Conservation (phyloP, 1,139 yeast species). For the Pichia inconspicua region DNA sequence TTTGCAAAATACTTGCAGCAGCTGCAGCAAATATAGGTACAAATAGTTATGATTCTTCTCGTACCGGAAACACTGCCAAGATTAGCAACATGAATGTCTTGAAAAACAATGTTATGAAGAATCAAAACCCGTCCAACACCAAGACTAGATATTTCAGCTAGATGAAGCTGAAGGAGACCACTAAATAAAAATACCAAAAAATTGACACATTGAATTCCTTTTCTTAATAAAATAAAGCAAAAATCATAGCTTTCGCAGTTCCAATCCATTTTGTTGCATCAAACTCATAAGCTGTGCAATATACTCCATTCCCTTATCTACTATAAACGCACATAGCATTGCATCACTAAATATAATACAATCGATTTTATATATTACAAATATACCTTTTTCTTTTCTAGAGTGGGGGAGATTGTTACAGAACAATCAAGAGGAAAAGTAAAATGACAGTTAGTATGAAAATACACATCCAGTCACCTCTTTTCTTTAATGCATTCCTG, state of each 20-base stretch:
- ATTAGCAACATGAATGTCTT: not conserved
- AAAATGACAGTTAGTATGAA: conserved; percentile 44
- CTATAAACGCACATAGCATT: not conserved
- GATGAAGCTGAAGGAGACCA: not conserved
- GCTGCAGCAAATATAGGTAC: conserved; percentile 13
- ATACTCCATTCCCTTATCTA: not conserved
- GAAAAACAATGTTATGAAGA: not conserved
- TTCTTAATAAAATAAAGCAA: not conserved
- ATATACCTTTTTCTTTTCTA: not conserved
- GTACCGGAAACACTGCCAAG: not conserved
- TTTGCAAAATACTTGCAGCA: conserved; percentile 22
- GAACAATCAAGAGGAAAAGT: conserved; percentile 27
- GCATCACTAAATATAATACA: not conserved
- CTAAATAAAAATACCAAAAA: too few relatives aligned
- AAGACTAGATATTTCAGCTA: not conserved
- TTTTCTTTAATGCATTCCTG: conserved; percentile 50
- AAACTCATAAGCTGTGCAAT: too few relatives aligned
- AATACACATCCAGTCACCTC: conserved; percentile 68
- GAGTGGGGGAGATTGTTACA: conserved; percentile 31
- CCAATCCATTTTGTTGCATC: too few relatives aligned
- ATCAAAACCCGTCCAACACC: not conserved
- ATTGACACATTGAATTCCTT: not conserved
- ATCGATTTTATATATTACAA: not conserved
- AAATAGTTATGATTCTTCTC: not conserved
- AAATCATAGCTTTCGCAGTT: too few relatives aligned